Base-by-base conservation (phyloP, 2,329 filamentous ascomycete species). In the Bisporella sp. region DNA sequence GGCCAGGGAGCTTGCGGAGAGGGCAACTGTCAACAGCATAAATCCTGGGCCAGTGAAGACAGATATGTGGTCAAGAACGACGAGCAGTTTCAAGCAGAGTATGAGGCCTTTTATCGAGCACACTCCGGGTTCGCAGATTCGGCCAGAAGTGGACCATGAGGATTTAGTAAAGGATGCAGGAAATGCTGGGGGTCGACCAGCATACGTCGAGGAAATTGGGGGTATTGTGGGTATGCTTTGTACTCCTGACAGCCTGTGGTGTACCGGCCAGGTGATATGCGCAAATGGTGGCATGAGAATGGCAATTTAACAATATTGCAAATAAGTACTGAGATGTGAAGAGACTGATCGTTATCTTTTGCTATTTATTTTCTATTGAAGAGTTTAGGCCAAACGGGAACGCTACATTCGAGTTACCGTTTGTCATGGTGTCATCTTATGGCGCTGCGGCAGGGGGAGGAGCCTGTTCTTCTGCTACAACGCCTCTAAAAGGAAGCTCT, bases 141-240 rank as follows among this genome's bases (percentile, higher is more conserved):
- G 85, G 35, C 72, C 76, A 43, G 80, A 76, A 6, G 64, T 85
- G 42, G 85, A 89, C 68, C 70, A 77, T 45, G 71, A 79, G 51
- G 76, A 79, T 56, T 69, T 85, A 45, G 80, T 88, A 30, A 73
- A 77, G 32, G 75, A 81, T 49, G 77, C 74, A 46, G 72, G 75
- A 58, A 73, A 71, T 64, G 73, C 73, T 21, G 76, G 77, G 1
- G 75, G 79, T 12, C 73, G 82, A 56, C 78, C 77, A 4, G 87
- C 76, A 3, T 87, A 86, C 63, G 77, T 81, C 31, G 70, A 74
- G 46, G 87, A 92, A 70, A 75, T 92, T 66, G 87, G 85, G 0
- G 87, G 86, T 1, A 77, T 89, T 5, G 82, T 90, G 13, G 85
- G 78, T 2, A 89, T 91, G 85, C 68, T 91, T 28, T 89, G 85